These are phyloP conservation scores for Byssoonygena ceratinophila DNA, from an alignment of 2,329 filamentous ascomycete genomes.

Conservation along the genomic window DNA sequence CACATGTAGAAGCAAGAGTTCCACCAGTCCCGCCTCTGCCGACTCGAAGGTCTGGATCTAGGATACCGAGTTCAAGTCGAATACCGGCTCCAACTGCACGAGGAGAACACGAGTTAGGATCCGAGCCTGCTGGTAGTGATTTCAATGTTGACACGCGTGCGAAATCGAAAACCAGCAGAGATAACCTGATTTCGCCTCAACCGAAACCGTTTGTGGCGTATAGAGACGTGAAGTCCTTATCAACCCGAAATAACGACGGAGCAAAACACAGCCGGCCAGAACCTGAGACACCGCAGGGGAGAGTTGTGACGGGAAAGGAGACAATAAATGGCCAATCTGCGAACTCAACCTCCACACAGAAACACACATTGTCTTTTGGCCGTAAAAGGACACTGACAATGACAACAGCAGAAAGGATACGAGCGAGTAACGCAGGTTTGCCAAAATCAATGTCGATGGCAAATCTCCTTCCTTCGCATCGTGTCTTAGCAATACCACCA, in stretches of 20 bases:
- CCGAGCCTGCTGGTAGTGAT: background rate
- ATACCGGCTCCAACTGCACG: background rate
- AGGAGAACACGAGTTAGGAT: background rate
- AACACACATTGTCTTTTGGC: background rate
- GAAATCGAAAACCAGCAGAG: background rate
- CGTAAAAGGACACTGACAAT: background rate
- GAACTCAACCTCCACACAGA: background rate
- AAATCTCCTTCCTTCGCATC: background rate
- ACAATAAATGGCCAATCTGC: background rate
- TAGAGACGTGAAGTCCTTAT: slow-evolving; percentile 12
- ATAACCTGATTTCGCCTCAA: background rate
- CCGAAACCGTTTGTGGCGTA: slow-evolving; percentile 15
- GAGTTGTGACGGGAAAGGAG: background rate
- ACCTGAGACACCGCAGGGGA: background rate
- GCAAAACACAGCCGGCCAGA: background rate
- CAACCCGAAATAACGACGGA: background rate
- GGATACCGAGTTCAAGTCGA: slow-evolving; percentile 8
- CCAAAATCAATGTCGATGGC: slow-evolving; percentile 6
- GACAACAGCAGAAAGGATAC: background rate
- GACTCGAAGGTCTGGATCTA: background rate
- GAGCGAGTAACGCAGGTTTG: background rate
- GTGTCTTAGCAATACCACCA: background rate
- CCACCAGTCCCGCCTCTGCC: background rate
- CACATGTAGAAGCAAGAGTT: background rate
- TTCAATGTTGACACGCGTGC: background rate